Conservation (phyloP, 1,284 basidiomycete species). For the Cryptococcus sp. region DNA sequence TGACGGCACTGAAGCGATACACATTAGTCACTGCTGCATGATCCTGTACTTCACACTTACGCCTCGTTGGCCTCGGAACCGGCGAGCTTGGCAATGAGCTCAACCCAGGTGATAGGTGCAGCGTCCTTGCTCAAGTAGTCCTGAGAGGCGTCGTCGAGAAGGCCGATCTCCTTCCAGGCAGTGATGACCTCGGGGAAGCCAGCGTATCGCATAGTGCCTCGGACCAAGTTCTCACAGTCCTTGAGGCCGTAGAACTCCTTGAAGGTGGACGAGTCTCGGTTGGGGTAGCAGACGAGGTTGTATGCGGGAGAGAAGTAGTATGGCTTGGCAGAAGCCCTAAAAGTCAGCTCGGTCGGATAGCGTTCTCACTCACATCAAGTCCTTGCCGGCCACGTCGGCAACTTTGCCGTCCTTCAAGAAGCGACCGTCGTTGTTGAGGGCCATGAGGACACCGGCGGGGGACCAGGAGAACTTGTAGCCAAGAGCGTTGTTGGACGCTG, state of each 20-base stretch:
- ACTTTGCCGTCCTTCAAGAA: conserved; percentile 70
- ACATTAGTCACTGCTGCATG: not conserved
- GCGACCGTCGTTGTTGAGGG: conserved; percentile 89
- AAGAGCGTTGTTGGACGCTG: conserved; percentile 83
- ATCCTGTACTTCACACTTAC: conserved; percentile 54
- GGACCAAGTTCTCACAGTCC: conserved; percentile 87
- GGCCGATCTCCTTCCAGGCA: conserved; percentile 84
- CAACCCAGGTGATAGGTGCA: conserved; percentile 68
- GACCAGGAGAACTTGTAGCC: conserved; percentile 99
- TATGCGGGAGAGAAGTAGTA: conserved; percentile 96
- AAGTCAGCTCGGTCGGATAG: too few species aligned
- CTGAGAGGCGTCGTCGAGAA: conserved; percentile 75
- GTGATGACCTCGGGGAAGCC: conserved; percentile 98
- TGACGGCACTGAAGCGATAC: conserved; percentile 57
- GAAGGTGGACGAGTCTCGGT: conserved; percentile 93
- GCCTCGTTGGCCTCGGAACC: conserved; percentile 71
- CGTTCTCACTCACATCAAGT: conserved; percentile 67
- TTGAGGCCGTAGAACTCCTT: conserved; percentile 83
- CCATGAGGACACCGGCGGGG: conserved; percentile 91
- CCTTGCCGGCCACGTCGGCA: conserved; percentile 64
- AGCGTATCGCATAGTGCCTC: conserved; percentile 94
- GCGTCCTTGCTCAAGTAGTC: conserved; percentile 71
- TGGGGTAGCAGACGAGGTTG: conserved; percentile 96
- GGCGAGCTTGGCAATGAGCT: conserved; percentile 78
- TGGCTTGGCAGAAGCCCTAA: conserved; percentile 69